Conservation (phyloP, 257 asterid species). For the Scutellaria galericulata region DNA sequence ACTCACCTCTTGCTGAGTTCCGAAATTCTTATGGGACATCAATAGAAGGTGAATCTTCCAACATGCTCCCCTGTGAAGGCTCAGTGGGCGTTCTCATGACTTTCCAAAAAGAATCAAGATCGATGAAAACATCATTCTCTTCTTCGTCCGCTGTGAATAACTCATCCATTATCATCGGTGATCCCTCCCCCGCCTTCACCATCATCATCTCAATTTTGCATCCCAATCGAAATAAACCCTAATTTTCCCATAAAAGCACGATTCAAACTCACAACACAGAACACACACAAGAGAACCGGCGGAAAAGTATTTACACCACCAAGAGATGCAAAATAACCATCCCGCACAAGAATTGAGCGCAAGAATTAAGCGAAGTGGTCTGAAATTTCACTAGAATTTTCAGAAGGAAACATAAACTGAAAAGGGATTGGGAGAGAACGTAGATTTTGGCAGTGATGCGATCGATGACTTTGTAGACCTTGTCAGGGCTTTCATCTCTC, state of each 20-base stretch:
- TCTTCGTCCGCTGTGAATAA: conserved; percentile 31
- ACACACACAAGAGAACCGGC: too few relatives aligned
- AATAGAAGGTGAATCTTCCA: too few relatives aligned
- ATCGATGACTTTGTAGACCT: conserved; percentile 31
- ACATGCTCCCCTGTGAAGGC: conserved; percentile 36
- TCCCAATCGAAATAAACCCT: conserved; percentile 26
- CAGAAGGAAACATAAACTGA: too few relatives aligned
- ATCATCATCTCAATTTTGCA: conserved; percentile 30
- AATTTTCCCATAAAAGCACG: conserved; percentile 19
- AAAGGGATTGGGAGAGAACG: not conserved
- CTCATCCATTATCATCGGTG: conserved; percentile 38
- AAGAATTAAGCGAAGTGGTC: too few relatives aligned
- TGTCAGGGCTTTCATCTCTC: conserved; percentile 1
- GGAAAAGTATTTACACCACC: too few relatives aligned
- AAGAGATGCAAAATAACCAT: too few relatives aligned
- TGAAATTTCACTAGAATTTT: too few relatives aligned
- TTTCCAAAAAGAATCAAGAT: conserved; percentile 51
- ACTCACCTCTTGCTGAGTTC: conserved; percentile 35
- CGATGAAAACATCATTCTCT: conserved; percentile 49
- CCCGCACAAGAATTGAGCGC: too few relatives aligned
- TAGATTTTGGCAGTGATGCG: conserved; percentile 24
- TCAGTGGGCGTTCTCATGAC: conserved; percentile 46
- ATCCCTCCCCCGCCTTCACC: conserved; percentile 47
- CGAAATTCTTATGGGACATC: conserved; percentile 30
- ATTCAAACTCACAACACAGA: conserved; percentile 15